These are phyloP conservation scores for Madurella mycetomatis DNA, from an alignment of 2,329 filamentous ascomycete species.

Conservation along the genomic window DNA sequence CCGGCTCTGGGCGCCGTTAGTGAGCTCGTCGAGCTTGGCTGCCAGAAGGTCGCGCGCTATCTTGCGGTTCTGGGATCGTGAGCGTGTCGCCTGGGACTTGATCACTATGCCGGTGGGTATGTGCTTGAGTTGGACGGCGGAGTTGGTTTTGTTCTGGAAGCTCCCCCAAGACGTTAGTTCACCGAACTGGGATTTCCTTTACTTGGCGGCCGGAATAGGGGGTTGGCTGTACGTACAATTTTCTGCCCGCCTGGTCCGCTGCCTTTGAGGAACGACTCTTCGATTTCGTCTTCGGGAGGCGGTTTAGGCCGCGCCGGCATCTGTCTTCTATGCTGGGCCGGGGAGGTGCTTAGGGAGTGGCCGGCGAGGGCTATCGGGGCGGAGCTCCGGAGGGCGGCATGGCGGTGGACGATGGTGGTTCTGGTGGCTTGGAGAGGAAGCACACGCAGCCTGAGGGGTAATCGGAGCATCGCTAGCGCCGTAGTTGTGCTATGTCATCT, in stretches of 20 bases:
- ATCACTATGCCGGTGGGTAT: slow-evolving; percentile 86
- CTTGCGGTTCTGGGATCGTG: slow-evolving; percentile 79
- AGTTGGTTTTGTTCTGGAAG: slow-evolving; percentile 85
- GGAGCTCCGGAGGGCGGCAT: background rate
- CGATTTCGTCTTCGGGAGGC: slow-evolving; percentile 73
- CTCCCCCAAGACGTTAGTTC: background rate
- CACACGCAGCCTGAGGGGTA: background rate
- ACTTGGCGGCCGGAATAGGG: background rate
- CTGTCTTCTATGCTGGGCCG: slow-evolving; percentile 44
- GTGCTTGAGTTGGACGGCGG: slow-evolving; percentile 89
- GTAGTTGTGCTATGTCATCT: background rate
- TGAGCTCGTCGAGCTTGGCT: slow-evolving; percentile 65
- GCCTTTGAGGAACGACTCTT: slow-evolving; percentile 83
- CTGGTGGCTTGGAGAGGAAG: background rate
- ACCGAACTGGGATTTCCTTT: background rate
- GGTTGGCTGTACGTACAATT: slow-evolving; percentile 54
- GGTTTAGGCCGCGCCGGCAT: slow-evolving; percentile 71
- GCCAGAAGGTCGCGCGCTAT: slow-evolving; percentile 75
- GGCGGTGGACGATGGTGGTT: background rate
- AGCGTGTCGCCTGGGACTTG: slow-evolving; percentile 89
- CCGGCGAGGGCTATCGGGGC: background rate
- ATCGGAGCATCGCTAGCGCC: background rate
- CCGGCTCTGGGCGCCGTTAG: slow-evolving; percentile 67
- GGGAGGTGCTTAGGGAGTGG: slow-evolving; percentile 31
- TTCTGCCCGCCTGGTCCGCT: slow-evolving; percentile 93